A percentile compares a stretch with the other conserved stretches of the same genome.
Conservation (phyloP, 164 flowering plant genomes). For the Protea cynaroides region DNA sequence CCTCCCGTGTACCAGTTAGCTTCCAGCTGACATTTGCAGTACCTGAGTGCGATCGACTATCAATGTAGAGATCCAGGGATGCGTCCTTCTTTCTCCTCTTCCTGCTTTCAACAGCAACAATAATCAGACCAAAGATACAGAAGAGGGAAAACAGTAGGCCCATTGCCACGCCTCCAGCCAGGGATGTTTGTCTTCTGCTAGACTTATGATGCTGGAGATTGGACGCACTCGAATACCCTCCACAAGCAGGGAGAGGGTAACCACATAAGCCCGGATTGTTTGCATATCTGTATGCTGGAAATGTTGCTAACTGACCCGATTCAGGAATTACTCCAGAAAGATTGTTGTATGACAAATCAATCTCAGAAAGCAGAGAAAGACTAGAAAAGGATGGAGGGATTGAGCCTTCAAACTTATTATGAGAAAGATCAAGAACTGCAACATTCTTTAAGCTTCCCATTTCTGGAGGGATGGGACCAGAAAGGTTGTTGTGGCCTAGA, state of each 20-base stretch:
- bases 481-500: slow-evolving; percentile 73
- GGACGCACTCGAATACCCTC: slow-evolving; percentile 8
- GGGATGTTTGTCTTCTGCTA: slow-evolving; percentile 53
- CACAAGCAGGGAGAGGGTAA: slow-evolving; percentile 63
- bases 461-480: slow-evolving; percentile 70
- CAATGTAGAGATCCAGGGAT: slow-evolving; percentile 46
- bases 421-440: slow-evolving; percentile 74
- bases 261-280: slow-evolving; percentile 92
- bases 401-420: slow-evolving; percentile 55
- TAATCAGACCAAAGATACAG: slow-evolving; percentile 66
- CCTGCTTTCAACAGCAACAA: slow-evolving; percentile 52
- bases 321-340: slow-evolving; percentile 76
- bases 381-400: slow-evolving; percentile 61
- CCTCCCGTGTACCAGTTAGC: slow-evolving; percentile 41
- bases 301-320: slow-evolving; percentile 67
- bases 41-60: slow-evolving; percentile 58
- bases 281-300: slow-evolving; percentile 41
- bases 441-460: slow-evolving; percentile 50
- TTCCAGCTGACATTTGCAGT: slow-evolving; percentile 58
- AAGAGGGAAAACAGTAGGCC: slow-evolving; percentile 72
- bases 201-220: slow-evolving; percentile 40
- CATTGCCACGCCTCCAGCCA: slow-evolving; percentile 88
- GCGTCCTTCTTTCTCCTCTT: slow-evolving; percentile 66
- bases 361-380: slow-evolving; percentile 51
- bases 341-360: slow-evolving; percentile 68